Evolutionary conservation across 2,329 filamentous ascomycete species (phyloP), one percentile per base, ranked within the genome.

Genomic region (Orbilia javanica): DNA sequence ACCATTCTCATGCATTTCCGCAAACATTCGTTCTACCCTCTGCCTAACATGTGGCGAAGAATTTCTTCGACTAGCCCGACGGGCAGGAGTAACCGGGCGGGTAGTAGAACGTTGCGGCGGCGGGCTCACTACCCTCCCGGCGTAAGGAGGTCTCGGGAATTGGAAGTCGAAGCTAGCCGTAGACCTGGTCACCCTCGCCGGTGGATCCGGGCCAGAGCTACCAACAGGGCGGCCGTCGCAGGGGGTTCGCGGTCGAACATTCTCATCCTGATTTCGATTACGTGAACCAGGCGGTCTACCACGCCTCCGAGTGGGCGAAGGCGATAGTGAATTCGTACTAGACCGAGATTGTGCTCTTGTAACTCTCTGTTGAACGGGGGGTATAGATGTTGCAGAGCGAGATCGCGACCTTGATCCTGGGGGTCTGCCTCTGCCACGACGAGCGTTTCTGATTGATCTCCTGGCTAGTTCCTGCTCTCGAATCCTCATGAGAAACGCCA

Each of bases 371-470:
- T 13, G 36, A 5, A 42, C 18, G 18, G 34, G 55, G 11, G 11
- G 27, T 20, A n/a, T 8, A 15, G 55, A 42, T 8, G 6, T 4
- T n/a, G 18, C 25, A n/a, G 10, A 8, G 4, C 55, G 55, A 25
- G 55, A 60, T 60, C 34, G 55, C n/a, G 55, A 42, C n/a, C 34
- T 20, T 27, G 34, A 42, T 25, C 55, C 55, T 3, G 22, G 34
- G 8, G 55, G 55, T 25, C 55, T 42, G 5, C 34, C 55, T 42
- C 55, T 60, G 10, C 55, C 55, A n/a, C 55, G 55, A 10, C 55
- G 55, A 42, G 13, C 13, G n/a, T n/a, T n/a, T n/a, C n/a, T n/a
- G n/a, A n/a, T n/a, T n/a, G n/a, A n/a, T n/a, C n/a, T n/a, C n/a
- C n/a, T 39, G 11, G 36, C 7, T 11, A 5, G 8, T 11, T 39